These are phyloP conservation scores for Mrakia frigida DNA, from an alignment of 768 basidiomycete species.

Conservation along the genomic window DNA sequence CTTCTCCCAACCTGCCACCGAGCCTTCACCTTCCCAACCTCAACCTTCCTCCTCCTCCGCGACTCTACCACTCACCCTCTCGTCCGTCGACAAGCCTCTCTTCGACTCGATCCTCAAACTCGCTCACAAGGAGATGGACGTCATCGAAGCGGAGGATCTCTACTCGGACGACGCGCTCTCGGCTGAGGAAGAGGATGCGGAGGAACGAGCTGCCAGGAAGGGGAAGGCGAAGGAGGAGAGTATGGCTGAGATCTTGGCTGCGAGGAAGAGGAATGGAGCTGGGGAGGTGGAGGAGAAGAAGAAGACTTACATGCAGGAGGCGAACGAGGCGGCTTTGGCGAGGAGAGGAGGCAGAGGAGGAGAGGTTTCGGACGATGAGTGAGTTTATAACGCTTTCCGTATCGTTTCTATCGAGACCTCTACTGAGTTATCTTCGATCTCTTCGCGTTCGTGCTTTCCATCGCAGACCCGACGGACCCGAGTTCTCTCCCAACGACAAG, in stretches of 20 bases:
- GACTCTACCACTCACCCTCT: neutral
- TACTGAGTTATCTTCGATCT: neutral
- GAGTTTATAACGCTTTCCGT: neutral
- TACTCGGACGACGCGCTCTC: neutral
- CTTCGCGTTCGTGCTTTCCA: neutral
- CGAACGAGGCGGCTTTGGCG: neutral
- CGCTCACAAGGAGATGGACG: neutral
- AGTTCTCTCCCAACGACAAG: slow-evolving; percentile 5
- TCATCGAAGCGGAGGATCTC: slow-evolving; percentile 1
- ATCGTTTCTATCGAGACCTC: neutral
- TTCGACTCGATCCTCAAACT: neutral
- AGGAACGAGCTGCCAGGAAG: neutral
- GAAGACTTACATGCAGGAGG: neutral
- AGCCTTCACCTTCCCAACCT: neutral
- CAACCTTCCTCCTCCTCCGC: neutral
- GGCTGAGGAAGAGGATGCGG: neutral
- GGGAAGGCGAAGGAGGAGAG: neutral
- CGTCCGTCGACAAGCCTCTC: neutral
- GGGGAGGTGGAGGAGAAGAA: neutral
- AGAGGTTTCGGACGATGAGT: neutral
- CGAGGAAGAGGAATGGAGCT: neutral
- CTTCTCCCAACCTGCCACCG: neutral
- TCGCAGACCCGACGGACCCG: neutral
- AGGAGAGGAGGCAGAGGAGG: neutral
- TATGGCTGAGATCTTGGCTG: neutral